Conservation (phyloP, 176 grass and related monocot species). For the Eleusine indica region DNA sequence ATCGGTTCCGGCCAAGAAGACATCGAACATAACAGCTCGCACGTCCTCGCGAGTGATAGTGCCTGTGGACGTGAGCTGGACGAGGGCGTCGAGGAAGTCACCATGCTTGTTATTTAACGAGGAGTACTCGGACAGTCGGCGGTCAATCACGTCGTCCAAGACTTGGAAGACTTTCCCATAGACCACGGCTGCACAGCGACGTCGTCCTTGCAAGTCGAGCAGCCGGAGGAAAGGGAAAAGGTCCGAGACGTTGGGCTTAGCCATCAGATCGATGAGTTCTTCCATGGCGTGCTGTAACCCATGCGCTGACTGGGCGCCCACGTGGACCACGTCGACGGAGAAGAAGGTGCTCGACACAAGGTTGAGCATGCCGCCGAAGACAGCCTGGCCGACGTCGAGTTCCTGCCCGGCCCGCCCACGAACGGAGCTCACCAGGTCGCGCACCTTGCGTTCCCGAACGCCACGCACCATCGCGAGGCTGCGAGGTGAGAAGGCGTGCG, state of each 20-base stretch:
- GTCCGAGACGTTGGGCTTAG: slow-evolving; percentile 49
- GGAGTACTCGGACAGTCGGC: background rate
- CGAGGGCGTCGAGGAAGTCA: slow-evolving; percentile 47
- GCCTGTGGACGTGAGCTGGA: slow-evolving; percentile 2
- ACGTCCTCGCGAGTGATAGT: slow-evolving; percentile 34
- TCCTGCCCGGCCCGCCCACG: background rate
- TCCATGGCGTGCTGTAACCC: slow-evolving; percentile 10
- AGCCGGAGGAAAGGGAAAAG: slow-evolving; percentile 40
- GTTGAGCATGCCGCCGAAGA: slow-evolving; percentile 38
- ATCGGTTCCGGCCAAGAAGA: slow-evolving; percentile 40
- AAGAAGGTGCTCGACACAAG: slow-evolving; percentile 33
- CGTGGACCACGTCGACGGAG: slow-evolving; percentile 40
- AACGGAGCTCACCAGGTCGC: background rate
- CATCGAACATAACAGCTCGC: slow-evolving; percentile 16
- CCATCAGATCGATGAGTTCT: background rate
- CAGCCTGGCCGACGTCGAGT: background rate
- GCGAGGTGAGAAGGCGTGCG: slow-evolving; percentile 31
- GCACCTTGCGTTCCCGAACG: slow-evolving; percentile 24
- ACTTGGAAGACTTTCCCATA: background rate
- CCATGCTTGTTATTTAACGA: background rate
- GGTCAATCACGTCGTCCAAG: slow-evolving; percentile 37
- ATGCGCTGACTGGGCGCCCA: background rate
- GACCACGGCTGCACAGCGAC: background rate
- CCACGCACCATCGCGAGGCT: slow-evolving; percentile 14
- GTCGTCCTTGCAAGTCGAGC: slow-evolving; percentile 45